These are phyloP conservation scores for Phytophthora europaea DNA, from an alignment of 352 stramenopile genomes.

Conservation along the genomic window DNA sequence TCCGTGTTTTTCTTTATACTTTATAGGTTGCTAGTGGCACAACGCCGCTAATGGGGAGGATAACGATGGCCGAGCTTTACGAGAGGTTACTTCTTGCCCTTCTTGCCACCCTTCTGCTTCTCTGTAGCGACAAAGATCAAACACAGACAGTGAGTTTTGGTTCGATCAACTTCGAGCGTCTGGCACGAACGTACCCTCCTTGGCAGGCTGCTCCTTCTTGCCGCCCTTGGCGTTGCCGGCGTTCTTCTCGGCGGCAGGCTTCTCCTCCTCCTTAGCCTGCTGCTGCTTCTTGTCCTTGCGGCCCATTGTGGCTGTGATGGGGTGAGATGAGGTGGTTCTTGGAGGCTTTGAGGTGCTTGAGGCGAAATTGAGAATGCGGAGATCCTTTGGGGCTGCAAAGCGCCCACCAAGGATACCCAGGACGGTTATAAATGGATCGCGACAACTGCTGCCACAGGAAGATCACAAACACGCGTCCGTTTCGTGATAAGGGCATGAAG, in stretches of 20 bases:
- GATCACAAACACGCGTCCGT: not conserved
- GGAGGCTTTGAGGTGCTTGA: conserved; percentile 18
- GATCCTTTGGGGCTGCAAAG: not conserved
- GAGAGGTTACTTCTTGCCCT: conserved; percentile 39
- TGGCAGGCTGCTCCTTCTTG: conserved; percentile 30
- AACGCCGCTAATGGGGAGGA: no score
- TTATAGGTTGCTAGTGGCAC: no score
- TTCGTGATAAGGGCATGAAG: not conserved
- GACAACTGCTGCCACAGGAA: not conserved
- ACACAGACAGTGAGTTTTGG: not conserved
- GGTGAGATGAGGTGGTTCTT: conserved; percentile 3
- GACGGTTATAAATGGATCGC: not conserved
- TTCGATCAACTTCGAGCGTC: not conserved
- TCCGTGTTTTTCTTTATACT: no score
- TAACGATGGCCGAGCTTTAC: not conserved
- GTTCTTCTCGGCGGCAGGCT: conserved; percentile 32
- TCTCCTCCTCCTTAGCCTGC: conserved; percentile 22
- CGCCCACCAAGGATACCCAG: not conserved
- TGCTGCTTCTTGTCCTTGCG: conserved; percentile 44
- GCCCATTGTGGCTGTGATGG: conserved; percentile 24
- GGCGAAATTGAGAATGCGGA: conserved; percentile 21
- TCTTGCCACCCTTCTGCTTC: conserved; percentile 31
- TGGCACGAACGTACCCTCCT: conserved; percentile 11
- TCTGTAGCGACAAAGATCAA: not conserved
- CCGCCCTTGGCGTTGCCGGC: conserved; percentile 24